Conservation (phyloP, 2,329 filamentous ascomycete species). For the Magnaporthiopsis poae region DNA sequence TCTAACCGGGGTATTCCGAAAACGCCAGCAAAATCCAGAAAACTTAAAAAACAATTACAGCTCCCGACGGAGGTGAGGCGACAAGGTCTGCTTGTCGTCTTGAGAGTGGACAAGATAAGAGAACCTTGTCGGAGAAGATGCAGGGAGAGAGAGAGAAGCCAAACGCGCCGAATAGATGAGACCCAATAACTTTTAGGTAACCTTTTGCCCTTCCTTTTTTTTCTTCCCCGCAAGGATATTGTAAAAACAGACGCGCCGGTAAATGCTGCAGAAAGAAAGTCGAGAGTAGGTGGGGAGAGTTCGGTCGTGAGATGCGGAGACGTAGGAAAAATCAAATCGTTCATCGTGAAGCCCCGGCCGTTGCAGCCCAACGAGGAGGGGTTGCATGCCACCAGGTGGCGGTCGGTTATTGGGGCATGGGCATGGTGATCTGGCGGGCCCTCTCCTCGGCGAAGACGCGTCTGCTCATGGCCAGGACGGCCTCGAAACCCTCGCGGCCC, state of each 20-base stretch:
- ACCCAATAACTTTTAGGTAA: conserved; percentile 2
- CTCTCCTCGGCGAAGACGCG: conserved; percentile 85
- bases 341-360: neutral
- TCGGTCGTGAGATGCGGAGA: neutral
- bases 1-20: conserved; percentile 8
- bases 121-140: neutral
- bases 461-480: conserved; percentile 84
- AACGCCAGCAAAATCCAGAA: conserved; percentile 3
- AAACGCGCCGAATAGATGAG: neutral
- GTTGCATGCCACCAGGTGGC: neutral
- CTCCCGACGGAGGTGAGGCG: neutral
- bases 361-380: neutral
- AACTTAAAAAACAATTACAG: neutral
- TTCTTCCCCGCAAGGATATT: neutral
- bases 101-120: neutral
- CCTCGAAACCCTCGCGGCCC: conserved; percentile 89
- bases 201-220: neutral
- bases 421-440: conserved; percentile 41
- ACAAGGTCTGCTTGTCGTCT: neutral
- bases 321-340: neutral
- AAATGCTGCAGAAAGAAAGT: conserved; percentile 4
- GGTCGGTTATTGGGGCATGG: conserved; percentile 11
- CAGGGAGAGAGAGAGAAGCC: neutral
- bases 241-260: neutral
- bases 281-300: neutral